Evolutionary conservation across 768 basidiomycete genomes (phyloP), one percentile per base, ranked within the genome.

Genomic region (Kwoniella pini): DNA sequence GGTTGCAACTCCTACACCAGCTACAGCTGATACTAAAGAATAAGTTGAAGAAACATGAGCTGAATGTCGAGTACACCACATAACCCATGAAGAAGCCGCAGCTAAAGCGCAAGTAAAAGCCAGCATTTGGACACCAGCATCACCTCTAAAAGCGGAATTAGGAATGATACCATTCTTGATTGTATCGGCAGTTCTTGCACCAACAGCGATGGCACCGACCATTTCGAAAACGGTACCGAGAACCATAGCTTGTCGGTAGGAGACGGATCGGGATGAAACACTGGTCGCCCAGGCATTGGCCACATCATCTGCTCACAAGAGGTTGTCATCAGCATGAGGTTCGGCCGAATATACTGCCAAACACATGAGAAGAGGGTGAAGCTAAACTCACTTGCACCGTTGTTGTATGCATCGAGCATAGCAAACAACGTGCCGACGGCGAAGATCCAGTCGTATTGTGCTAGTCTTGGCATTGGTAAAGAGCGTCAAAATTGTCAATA

Each of bases 151-250:
- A 9, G 70, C 65, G 33, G 55, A 60, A 45, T 68, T 68, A 48
- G 71, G 65, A 62, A 81, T 80, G 72, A 81, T 81, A 50, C 79
- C 80, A 65, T 80, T 82, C 69, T 80, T 80, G 75, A 82, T 80
- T 36, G 81, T 82, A 22, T 64, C 63, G 12, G 79, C 74, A 19
- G 63, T 62, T 60, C 59, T 57, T 4, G 65, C 61, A 38, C 66
- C 66, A 13, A 67, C 66, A 21, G 54, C 50, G 28, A 67, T 61
- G 43, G 66, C 66, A 61, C 66, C 66, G 33, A 67, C 48, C 63
- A 64, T 67, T 30, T 67, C 66, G 26, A 63, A 67, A 17, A 67
- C 61, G 24, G 66, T 67, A 57, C 67, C 67, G 50, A 69, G 62
- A 9, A 69, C 54, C 67, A 69, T 69, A 1, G 67, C 67, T 46